Evolutionary conservation across 2,329 filamentous ascomycete genomes (phyloP).

Genomic region (Huntiella omanensis): DNA sequence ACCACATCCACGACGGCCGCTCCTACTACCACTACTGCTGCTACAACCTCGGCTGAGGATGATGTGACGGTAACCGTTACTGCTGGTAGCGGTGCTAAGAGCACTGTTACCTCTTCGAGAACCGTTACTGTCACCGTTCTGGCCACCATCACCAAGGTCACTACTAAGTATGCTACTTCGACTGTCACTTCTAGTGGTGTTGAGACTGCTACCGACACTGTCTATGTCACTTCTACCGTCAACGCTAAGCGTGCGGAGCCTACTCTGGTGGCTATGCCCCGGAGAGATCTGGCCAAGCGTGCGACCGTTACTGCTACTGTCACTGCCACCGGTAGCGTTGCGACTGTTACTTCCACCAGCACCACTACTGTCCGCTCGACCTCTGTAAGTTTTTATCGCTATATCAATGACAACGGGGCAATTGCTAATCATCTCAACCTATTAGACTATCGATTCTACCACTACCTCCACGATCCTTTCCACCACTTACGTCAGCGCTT

Average conservation of each 20-base stretch:
- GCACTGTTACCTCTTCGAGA: constrained; percentile 13
- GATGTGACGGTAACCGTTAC: constrained; percentile 13
- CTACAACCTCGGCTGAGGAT: not conserved
- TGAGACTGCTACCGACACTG: constrained; percentile 20
- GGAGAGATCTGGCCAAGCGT: constrained; percentile 7
- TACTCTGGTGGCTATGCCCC: constrained; percentile 9
- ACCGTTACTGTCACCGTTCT: constrained; percentile 18
- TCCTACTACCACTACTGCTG: not conserved
- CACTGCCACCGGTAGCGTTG: constrained; percentile 16
- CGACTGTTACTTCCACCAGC: constrained; percentile 14
- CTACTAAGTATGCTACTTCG: constrained; percentile 20
- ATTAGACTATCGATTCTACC: constrained; percentile 13
- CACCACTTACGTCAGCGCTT: constrained; percentile 17
- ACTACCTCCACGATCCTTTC: constrained; percentile 14
- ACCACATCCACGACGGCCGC: constrained; percentile 1
- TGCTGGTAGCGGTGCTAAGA: not conserved
- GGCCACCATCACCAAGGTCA: constrained; percentile 18
- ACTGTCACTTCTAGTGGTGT: constrained; percentile 21
- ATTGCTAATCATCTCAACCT: not conserved
- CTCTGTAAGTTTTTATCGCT: not conserved
- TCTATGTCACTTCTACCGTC: constrained; percentile 20
- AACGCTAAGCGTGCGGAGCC: constrained; percentile 18
- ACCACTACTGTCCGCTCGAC: constrained; percentile 10
- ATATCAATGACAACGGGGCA: not conserved
- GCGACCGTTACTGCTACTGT: constrained; percentile 17